Conservation (phyloP, 108 stramenopile species). For the Cyclotella sp. region DNA sequence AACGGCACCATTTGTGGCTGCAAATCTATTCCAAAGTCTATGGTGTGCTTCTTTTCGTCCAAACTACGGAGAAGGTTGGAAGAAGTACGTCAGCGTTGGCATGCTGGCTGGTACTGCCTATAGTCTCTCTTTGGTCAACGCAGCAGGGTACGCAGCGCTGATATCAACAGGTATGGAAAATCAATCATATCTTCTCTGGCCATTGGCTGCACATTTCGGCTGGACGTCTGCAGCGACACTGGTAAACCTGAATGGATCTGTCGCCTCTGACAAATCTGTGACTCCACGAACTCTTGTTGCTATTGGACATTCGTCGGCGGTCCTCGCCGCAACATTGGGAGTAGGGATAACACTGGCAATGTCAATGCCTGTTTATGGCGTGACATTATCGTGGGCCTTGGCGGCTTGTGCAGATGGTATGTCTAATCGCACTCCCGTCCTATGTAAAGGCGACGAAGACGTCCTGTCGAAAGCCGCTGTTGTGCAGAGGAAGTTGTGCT, state of each 20-base stretch:
- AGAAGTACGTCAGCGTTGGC: conserved; percentile 53
- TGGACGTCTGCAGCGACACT: conserved; percentile 78
- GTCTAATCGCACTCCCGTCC: conserved; percentile 28
- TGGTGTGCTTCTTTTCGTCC: conserved; percentile 81
- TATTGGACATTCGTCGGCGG: conserved; percentile 68
- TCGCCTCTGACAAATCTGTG: conserved; percentile 46
- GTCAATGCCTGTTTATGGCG: conserved; percentile 64
- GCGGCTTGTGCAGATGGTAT: conserved; percentile 69
- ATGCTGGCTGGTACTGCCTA: conserved; percentile 68
- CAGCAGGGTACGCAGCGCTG: conserved; percentile 30
- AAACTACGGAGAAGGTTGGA: conserved; percentile 57
- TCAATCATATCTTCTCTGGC: conserved; percentile 45
- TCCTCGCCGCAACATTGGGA: conserved; percentile 67
- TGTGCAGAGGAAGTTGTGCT: conserved; percentile 52
- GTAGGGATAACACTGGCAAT: conserved; percentile 51
- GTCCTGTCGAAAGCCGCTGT: conserved; percentile 31
- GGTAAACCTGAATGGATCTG: conserved; percentile 72
- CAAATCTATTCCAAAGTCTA: conserved; percentile 66
- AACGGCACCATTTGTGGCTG: conserved; percentile 62
- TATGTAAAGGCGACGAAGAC: conserved; percentile 24
- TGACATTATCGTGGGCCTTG: conserved; percentile 77
- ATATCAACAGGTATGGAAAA: conserved; percentile 7
- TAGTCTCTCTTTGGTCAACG: conserved; percentile 61
- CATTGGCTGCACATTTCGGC: conserved; percentile 73
- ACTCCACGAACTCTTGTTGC: conserved; percentile 37